Base-by-base conservation (phyloP, 768 basidiomycete genomes). In the Rubroboletus pulcherrimus region DNA sequence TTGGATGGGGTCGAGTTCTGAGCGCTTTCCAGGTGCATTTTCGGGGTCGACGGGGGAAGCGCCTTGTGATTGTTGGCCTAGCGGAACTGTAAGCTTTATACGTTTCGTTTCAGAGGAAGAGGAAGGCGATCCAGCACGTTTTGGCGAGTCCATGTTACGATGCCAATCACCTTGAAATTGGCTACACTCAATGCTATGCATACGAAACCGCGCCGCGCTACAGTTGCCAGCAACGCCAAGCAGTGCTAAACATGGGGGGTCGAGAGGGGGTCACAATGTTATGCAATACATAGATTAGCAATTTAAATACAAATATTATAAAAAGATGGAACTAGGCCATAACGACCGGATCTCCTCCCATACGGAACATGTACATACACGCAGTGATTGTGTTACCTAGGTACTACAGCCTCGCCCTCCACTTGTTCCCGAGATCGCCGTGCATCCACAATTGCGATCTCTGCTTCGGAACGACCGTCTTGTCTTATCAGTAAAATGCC, bases 1-100 rank as follows among this genome's bases (percentile, higher is more conserved):
- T 59, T 83, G 80, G 55, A 94, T 78, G 46, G 93, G 93, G 64
- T 93, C 92, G 54, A 91, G 82, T 73, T 95, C 93, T 69, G 84
- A 83, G 61, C 91, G 89, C 74, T 94, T 95, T 61, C 93, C 93
- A 0, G 81, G 79, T 24, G 91, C 91, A 54, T 77, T 77, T 56
- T 91, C 85, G 24, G 86, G 85, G 74, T 94, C 91, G 14, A 92
- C 87, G 21, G 85, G 81, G 5, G 82, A 76, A 26, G 80, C 87
- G n/a, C 87, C 86, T 65, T 89, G 86, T 49, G 75, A 71, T 65
- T 78, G 78, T 51, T 77, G 76, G 7, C 67, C 67, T 56, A 56
- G 21, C 12, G 78, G 73, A 7, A 80, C 80, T 0, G 81, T 81
- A 48, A 84, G 74, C 45, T 78, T 82, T 64, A 84, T 76, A 59